A percentile compares a stretch with the other conserved stretches of the same genome.
phyloP scores from a whole-genome alignment of 371 early-diverging fungal genomes.

The Choanephora cucurbitarum region DNA sequence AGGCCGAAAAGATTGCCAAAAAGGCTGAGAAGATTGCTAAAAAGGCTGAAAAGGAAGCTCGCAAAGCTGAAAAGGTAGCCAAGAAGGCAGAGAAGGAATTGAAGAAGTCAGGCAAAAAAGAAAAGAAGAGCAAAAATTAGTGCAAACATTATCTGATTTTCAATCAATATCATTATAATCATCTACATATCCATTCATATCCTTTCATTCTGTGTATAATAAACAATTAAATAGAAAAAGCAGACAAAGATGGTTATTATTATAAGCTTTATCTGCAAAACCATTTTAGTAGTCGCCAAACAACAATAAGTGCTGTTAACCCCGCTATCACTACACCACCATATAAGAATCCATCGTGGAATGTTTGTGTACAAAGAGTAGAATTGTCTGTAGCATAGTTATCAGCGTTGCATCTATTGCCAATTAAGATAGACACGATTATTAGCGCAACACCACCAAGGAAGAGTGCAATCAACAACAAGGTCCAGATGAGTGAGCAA shows the following conservation, averaged over 20 bases:
- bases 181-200: neutral
- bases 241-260: neutral
- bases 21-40: slow-evolving; percentile 35
- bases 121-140: slow-evolving; percentile 14
- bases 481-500: slow-evolving; percentile 23
- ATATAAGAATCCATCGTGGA: slow-evolving; percentile 33
- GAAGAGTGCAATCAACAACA: slow-evolving; percentile 19
- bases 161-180: neutral
- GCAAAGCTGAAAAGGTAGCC: slow-evolving; percentile 18
- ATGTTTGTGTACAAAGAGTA: slow-evolving; percentile 17
- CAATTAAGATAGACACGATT: slow-evolving; percentile 12
- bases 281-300: slow-evolving; percentile 32
- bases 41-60: slow-evolving; percentile 18
- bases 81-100: slow-evolving; percentile 17
- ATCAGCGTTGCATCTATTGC: slow-evolving; percentile 16
- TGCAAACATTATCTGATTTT: neutral
- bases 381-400: neutral
- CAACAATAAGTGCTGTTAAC: slow-evolving; percentile 14
- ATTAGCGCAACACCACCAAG: slow-evolving; percentile 27
- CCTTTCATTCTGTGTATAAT: neutral
- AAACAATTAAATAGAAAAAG: neutral
- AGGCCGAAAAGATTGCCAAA: slow-evolving; percentile 38
- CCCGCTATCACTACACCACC: slow-evolving; percentile 37
- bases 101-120: slow-evolving; percentile 18
- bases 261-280: slow-evolving; percentile 4